Conservation (phyloP, 2,329 filamentous ascomycete species). For the Epichloe bromicola region DNA sequence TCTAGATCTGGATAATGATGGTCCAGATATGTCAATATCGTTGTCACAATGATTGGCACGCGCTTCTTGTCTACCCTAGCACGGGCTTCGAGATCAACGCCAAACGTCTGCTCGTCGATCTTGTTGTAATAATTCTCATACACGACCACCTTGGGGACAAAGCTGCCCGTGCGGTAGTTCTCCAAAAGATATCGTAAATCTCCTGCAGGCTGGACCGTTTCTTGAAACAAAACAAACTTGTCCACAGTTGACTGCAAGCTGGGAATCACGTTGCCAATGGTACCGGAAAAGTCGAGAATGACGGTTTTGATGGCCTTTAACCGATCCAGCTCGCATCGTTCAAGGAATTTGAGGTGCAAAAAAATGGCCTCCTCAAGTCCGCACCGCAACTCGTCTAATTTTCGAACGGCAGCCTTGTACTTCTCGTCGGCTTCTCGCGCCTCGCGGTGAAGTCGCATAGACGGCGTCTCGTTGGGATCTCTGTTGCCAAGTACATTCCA, state of each 20-base stretch:
- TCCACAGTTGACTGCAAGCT: constrained; percentile 91
- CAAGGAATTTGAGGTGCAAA: constrained; percentile 85
- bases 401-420: constrained; percentile 77
- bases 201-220: constrained; percentile 87
- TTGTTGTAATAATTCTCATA: constrained; percentile 99
- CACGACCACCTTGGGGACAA: constrained; percentile 75
- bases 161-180: constrained; percentile 91
- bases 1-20: constrained; percentile 96
- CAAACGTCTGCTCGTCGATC: constrained; percentile 94
- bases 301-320: constrained; percentile 98
- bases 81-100: constrained; percentile 91
- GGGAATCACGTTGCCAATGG: constrained; percentile 95
- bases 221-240: constrained; percentile 98
- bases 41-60: constrained; percentile 83
- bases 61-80: constrained; percentile 90
- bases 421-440: constrained; percentile 82
- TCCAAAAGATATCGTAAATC: constrained; percentile 90
- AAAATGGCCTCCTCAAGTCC: constrained; percentile 93
- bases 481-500: constrained; percentile 81
- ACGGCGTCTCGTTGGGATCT: constrained; percentile 85
- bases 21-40: constrained; percentile 87
- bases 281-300: constrained; percentile 91
- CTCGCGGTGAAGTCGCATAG: constrained; percentile 76
- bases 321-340: constrained; percentile 90
- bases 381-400: constrained; percentile 81